Evolutionary conservation across 345 rosid species (phyloP), one percentile per base, ranked within the genome.

Genomic region (Hibiscus trionum): DNA sequence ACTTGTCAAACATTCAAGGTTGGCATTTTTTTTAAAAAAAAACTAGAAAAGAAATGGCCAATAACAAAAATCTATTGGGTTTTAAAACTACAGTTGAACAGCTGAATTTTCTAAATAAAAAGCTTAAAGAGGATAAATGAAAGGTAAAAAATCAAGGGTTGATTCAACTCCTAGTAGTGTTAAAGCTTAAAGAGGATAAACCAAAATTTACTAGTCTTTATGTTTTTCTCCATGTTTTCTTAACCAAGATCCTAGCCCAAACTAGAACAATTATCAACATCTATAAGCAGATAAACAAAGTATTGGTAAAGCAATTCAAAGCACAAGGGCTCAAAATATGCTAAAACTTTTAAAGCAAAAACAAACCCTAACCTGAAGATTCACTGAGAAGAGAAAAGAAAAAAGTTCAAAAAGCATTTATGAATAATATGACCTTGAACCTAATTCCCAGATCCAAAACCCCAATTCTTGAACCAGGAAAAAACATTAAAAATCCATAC

Each of bases 381-480:
- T 64, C 52, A 39, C 29, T 0, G 31, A 17, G 19, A 64, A 63
- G 19, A n/a, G 2, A 5, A 26, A 19, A 14, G n/a, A 19, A 19
- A 50, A 50, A 50, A 27, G 44, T 31, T 17, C 5, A 5, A 12
- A 8, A 47, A 47, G 29, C 8, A 14, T 47, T 66, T 14, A 66
- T 27, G 55, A 69, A 50, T 24, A 69, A 69, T n/a, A 61, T 27
- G 31, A n/a, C 4, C 5, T 16, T 47, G 27, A 52, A 58, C 6
- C 27, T 31, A 72, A 68, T 52, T 77, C 62, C 31, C 59, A 72
- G 80, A 72, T 77, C 76, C 73, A 53, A 37, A 60, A 60, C 47
- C 56, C 61, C 75, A 71, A 35, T n/a, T 71, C 67, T 57, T 35
- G 6, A 55, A 21, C 50, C 74, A 64, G 33, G 0, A 52, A 50